phyloP scores from a whole-genome alignment of 768 basidiomycete species.

The Amylocystis lapponica region DNA sequence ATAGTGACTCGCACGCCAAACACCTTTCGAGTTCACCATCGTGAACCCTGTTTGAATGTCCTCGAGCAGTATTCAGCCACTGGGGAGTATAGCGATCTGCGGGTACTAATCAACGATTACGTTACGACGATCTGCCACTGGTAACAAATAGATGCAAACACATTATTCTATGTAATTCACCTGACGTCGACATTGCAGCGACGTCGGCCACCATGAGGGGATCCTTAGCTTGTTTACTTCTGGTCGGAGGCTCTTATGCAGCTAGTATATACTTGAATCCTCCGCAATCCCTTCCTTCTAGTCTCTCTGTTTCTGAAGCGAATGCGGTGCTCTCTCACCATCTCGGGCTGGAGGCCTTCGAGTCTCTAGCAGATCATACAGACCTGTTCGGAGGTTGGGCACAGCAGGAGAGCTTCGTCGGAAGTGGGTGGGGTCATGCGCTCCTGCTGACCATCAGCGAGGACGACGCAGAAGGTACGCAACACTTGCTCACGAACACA shows the following conservation, averaged over 20 bases:
- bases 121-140: too few relatives aligned
- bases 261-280: constrained; percentile 60
- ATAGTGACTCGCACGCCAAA: too few relatives aligned
- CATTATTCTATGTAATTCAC: too few relatives aligned
- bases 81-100: too few relatives aligned
- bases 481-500: neutral
- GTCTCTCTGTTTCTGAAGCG: constrained; percentile 46
- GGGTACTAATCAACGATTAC: too few relatives aligned
- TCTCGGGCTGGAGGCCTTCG: constrained; percentile 65
- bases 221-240: constrained; percentile 22
- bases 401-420: constrained; percentile 43
- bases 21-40: too few relatives aligned
- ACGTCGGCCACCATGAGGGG: constrained; percentile 18
- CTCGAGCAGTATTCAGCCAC: too few relatives aligned
- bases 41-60: too few relatives aligned
- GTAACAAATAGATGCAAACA: too few relatives aligned
- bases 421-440: constrained; percentile 43
- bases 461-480: constrained; percentile 48
- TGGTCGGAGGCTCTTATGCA: constrained; percentile 38
- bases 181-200: too few relatives aligned
- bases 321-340: constrained; percentile 60
- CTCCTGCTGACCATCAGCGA: constrained; percentile 55
- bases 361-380: constrained; percentile 38
- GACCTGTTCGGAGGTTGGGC: constrained; percentile 15
- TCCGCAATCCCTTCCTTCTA: constrained; percentile 29